Percentiles rank a stretch among this genome's conserved stretches.
These are phyloP conservation scores for Vigna radiata DNA, from an alignment of 306 rosid genomes.

Conservation along the genomic window DNA sequence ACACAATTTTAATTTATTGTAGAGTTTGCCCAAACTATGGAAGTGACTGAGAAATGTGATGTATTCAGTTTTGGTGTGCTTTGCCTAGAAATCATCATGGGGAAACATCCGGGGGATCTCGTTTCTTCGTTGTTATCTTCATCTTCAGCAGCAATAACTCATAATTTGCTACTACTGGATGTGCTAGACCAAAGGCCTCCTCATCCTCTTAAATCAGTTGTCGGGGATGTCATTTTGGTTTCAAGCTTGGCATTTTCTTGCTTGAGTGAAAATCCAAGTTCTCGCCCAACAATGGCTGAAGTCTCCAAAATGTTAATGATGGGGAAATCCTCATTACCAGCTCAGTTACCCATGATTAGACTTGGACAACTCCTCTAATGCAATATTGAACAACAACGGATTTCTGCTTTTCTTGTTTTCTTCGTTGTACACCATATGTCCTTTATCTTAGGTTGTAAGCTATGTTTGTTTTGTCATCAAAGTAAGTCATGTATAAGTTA, in stretches of 20 bases:
- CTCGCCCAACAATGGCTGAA: slow-evolving; percentile 43
- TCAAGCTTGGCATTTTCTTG: slow-evolving; percentile 36
- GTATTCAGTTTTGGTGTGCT: slow-evolving; percentile 43
- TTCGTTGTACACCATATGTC: background rate
- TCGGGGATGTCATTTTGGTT: slow-evolving; percentile 18
- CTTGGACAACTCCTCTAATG: slow-evolving; percentile 44
- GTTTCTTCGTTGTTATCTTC: slow-evolving; percentile 24
- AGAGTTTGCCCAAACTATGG: slow-evolving; percentile 37
- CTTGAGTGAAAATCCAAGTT: slow-evolving; percentile 29
- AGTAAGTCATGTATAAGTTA: background rate
- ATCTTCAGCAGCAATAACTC: slow-evolving; percentile 24
- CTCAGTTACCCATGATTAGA: background rate
- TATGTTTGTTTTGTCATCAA: background rate
- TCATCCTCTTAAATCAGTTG: slow-evolving; percentile 2
- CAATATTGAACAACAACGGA: background rate
- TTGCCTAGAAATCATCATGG: slow-evolving; percentile 37
- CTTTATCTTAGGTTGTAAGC: background rate
- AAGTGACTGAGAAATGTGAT: slow-evolving; percentile 40
- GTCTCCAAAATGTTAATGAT: slow-evolving; percentile 23
- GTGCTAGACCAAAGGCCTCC: slow-evolving; percentile 33
- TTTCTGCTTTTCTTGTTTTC: background rate
- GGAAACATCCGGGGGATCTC: slow-evolving; percentile 44
- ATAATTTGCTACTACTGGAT: slow-evolving; percentile 23
- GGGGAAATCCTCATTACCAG: slow-evolving; percentile 23
- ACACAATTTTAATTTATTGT: background rate